A percentile compares a stretch with the other conserved stretches of the same genome.
phyloP scores from a whole-genome alignment of 257 asterid species.

The Forsythia viridissima region DNA sequence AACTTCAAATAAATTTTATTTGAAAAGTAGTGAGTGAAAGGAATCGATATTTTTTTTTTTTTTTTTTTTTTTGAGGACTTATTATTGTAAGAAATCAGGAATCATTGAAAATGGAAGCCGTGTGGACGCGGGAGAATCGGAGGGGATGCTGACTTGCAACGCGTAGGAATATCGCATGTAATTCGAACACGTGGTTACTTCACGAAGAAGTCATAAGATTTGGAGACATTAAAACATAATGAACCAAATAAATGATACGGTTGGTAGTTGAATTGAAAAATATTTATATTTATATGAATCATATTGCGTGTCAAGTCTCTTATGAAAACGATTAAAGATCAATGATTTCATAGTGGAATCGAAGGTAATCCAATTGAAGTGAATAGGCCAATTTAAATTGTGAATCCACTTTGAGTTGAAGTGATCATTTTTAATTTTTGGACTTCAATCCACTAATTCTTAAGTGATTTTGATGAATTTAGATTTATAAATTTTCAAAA shows the following conservation, averaged over 20 bases:
- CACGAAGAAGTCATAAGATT: background rate
- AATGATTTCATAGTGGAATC: too few species aligned
- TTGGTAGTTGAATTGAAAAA: background rate
- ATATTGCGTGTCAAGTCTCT: too few species aligned
- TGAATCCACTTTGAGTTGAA: too few species aligned
- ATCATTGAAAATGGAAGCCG: background rate
- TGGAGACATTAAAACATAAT: background rate
- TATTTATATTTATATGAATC: too few species aligned
- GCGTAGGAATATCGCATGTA: background rate
- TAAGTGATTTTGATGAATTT: background rate
- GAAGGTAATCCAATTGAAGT: background rate
- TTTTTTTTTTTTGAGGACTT: background rate
- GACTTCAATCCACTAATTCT: background rate
- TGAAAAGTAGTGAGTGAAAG: background rate
- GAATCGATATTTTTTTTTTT: background rate
- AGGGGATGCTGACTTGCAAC: background rate
- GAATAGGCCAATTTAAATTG: too few species aligned
- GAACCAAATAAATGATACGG: background rate
- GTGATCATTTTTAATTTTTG: too few species aligned
- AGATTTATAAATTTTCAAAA: too few species aligned
- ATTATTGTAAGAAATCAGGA: background rate
- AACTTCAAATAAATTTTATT: background rate
- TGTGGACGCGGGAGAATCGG: background rate
- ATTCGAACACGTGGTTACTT: background rate
- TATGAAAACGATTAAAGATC: too few species aligned